A percentile compares a stretch with the other conserved stretches of the same genome.
Evolutionary conservation across 805 yeast genomes (phyloP).

Genomic region (Candida pseudoglaebosa): DNA sequence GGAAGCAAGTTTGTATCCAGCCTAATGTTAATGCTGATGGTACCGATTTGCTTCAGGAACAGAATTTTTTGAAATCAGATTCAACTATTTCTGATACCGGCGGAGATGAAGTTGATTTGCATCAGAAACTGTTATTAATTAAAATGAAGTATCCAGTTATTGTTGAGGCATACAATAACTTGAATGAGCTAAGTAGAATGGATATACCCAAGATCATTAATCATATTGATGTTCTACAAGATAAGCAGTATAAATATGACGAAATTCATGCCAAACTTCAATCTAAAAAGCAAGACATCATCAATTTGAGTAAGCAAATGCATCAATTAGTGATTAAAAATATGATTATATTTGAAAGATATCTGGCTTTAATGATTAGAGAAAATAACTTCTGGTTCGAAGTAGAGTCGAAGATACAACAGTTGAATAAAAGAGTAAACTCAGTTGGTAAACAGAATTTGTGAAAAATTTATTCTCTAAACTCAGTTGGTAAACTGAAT

Average conservation of each 20-base stretch:
- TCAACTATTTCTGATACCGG: no score
- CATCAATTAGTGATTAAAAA: slow-evolving; percentile 24
- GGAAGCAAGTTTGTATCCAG: slow-evolving; percentile 11
- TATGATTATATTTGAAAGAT: slow-evolving; percentile 27
- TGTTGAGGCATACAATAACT: slow-evolving; percentile 17
- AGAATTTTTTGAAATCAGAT: no score
- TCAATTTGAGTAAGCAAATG: slow-evolving; percentile 14
- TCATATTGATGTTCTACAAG: slow-evolving; percentile 14
- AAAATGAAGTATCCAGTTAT: slow-evolving; percentile 19
- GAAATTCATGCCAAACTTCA: slow-evolving; percentile 8
- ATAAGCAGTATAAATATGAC: slow-evolving; percentile 15
- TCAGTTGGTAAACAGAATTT: slow-evolving; percentile 5
- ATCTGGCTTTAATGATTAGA: slow-evolving; percentile 14
- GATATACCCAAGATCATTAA: slow-evolving; percentile 19
- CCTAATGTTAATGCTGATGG: no score
- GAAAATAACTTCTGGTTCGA: slow-evolving; percentile 28
- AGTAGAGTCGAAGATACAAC: slow-evolving; percentile 14
- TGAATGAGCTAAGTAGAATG: slow-evolving; percentile 19
- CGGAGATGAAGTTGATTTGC: slow-evolving; percentile 3
- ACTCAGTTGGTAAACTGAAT: no score
- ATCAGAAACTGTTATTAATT: slow-evolving; percentile 17
- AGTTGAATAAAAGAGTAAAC: slow-evolving; percentile 8
- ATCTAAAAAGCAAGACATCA: slow-evolving; percentile 10
- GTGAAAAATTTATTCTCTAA: no score
- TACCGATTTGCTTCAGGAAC: no score